Evolutionary conservation across 2,329 filamentous ascomycete species (phyloP), one percentile per base, ranked within the genome.

Genomic region (Penicillium sp.): DNA sequence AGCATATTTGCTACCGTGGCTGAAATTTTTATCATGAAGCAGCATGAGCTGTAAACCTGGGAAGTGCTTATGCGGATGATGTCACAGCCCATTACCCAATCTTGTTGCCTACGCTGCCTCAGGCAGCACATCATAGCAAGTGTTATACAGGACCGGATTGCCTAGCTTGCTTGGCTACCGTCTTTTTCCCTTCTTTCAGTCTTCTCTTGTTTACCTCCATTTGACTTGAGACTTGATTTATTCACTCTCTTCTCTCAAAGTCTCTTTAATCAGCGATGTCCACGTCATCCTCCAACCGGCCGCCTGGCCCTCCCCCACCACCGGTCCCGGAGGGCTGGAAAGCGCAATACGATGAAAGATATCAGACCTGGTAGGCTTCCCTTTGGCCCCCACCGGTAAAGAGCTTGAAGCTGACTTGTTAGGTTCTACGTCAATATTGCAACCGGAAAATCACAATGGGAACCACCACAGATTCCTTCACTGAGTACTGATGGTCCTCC

Each of bases 381-480:
- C 10, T 20, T 31, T 37, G 39, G 6, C n/a, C 18, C 9, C 33
- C 18, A 37, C 15, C 15, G 15, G 9, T 10, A 23, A 18, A 12
- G 8, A 20, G 10, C 18, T 37, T 6, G 20, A 10, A 13, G 4
- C 8, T 46, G 37, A 52, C 49, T 43, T 47, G 59, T 6, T 55
- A 89, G 86, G 86, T 95, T 93, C 80, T 96, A 88, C 74, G 87
- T 95, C 53, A 93, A 96, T 74, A 81, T 87, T 53, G 81, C 84
- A 70, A 95, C 90, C 57, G 93, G 93, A 64, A 80, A 87, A 66
- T 95, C 91, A 4, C 87, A 92, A 78, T 96, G 91, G 91, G 87
- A 95, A 4, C 86, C 82, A 59, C 90, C 90, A 15, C 88, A 83
- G 32, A 78, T 78, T 46, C 84, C 47, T 29, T 87, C 38, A 18